Evolutionary conservation across 306 rosid genomes (phyloP).

Genomic region (Carpinus viminea): DNA sequence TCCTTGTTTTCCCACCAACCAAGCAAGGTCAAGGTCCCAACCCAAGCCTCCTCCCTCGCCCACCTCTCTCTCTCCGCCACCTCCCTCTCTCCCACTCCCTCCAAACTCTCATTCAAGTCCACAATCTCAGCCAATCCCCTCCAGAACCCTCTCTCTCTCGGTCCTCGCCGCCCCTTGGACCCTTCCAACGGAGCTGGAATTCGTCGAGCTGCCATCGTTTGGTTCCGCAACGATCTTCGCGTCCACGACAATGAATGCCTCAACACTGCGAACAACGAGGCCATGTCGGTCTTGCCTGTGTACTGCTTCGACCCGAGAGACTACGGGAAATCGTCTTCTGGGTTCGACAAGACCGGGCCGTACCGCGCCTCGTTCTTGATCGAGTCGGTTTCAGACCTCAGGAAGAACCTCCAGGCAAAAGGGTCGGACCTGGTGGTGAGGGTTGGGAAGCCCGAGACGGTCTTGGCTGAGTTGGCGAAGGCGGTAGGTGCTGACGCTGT

Average conservation of each 20-base stretch:
- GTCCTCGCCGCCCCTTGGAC: slow-evolving; percentile 77
- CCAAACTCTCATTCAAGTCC: slow-evolving; percentile 68
- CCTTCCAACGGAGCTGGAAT: slow-evolving; percentile 79
- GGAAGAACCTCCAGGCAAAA: slow-evolving; percentile 66
- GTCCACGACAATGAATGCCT: slow-evolving; percentile 83
- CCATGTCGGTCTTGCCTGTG: slow-evolving; percentile 81
- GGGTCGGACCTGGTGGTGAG: slow-evolving; percentile 92
- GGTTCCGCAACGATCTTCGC: slow-evolving; percentile 95
- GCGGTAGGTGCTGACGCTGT: slow-evolving; percentile 82
- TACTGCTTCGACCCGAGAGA: slow-evolving; percentile 93
- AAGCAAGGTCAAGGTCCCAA: slow-evolving; percentile 61
- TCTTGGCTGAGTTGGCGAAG: slow-evolving; percentile 76
- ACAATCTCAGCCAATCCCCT: slow-evolving; percentile 72
- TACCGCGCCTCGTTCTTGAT: slow-evolving; percentile 72
- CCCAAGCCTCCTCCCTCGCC: slow-evolving; percentile 80
- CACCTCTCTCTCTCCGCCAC: slow-evolving; percentile 68
- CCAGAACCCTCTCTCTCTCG: slow-evolving; percentile 58
- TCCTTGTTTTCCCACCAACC: slow-evolving; percentile 49
- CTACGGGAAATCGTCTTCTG: slow-evolving; percentile 81
- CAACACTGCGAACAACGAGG: slow-evolving; percentile 70
- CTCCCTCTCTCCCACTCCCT: slow-evolving; percentile 35
- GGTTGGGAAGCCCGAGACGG: slow-evolving; percentile 81
- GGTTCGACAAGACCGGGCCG: slow-evolving; percentile 86
- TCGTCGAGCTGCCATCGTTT: slow-evolving; percentile 81
- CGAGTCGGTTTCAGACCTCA: slow-evolving; percentile 73